Conservation (phyloP, 2,329 filamentous ascomycete species). For the Exophiala mesophila region DNA sequence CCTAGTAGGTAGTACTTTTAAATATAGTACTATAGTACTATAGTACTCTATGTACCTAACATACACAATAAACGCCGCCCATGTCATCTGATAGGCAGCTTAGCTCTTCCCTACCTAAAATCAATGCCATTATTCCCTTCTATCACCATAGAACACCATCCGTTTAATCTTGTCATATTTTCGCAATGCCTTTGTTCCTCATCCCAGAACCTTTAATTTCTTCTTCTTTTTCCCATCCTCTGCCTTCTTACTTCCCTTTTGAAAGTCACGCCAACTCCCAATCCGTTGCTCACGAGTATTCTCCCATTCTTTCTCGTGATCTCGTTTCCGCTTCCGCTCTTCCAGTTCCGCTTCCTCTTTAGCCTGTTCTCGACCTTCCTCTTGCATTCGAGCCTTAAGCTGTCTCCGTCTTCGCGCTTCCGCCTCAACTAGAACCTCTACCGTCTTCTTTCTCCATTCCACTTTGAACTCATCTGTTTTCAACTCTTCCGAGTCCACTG, state of each 20-base stretch:
- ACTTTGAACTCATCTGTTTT: conserved; percentile 74
- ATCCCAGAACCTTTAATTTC: conserved; percentile 47
- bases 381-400: conserved; percentile 90
- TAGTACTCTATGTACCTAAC: no score
- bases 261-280: conserved; percentile 87
- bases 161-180: no score
- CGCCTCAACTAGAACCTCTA: conserved; percentile 85
- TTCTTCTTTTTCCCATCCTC: conserved; percentile 64
- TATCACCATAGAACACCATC: no score
- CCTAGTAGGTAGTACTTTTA: no score
- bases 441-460: conserved; percentile 86
- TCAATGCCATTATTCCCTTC: no score
- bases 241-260: conserved; percentile 61
- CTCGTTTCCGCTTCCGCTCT: conserved; percentile 74
- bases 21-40: no score
- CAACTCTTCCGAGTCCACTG: conserved; percentile 76
- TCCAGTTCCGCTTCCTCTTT: conserved; percentile 82
- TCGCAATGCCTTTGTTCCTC: no score
- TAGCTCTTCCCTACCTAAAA: no score
- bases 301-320: conserved; percentile 95
- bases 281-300: conserved; percentile 85
- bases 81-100: no score
- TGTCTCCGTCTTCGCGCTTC: conserved; percentile 79
- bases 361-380: conserved; percentile 85
- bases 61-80: no score